Base-by-base conservation (phyloP, 2,329 filamentous ascomycete genomes). In the Beauveria rudraprayagi region DNA sequence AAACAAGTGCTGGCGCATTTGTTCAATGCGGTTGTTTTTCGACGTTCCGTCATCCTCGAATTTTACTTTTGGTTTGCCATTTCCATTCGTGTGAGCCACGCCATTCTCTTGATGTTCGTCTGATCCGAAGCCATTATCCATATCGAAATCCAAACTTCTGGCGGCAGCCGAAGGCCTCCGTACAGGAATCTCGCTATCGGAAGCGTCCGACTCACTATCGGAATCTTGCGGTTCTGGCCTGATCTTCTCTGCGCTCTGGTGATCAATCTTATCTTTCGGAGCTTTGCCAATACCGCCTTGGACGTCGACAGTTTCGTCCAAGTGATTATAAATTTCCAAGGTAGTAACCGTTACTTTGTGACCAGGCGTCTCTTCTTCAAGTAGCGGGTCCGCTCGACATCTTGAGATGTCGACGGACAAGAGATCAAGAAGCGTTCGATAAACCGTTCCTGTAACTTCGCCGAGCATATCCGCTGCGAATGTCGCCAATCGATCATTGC, bases 401-500 rank as follows among this genome's bases (percentile, higher is more conserved):
- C 85, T 82, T 2, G 83, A 76, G 3, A 88, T 78, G 67, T 88
- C 84, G 30, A 82, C 80, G 65, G 93, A 91, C 52, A 96, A 74
- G 9, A 85, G 80, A 57, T 83, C 81, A 14, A 97, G 79, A 19
- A 95, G 78, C 16, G 86, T 83, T 43, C 83, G 84, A 70, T 96
- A 97, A 1, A 97, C 85, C 63, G 87, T 81, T 1, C 88, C 87
- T 1, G 92, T 95, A 1, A 83, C 85, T 46, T 86, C 80, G 50
- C 92, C 90, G 22, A 94, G 81, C 37, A 83, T 80, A 58, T 89
- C 84, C 56, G 86, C 81, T 1, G 86, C 91, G 61, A 92, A 83
- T n/a, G 85, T 80, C 57, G 88, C 84, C 3, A 97, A 84, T 22
- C 86, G 84, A 65, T 87, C 83, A 67, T 91, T 96, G 61, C 93